These are phyloP conservation scores for Yamadazyma jaroonii DNA, from an alignment of 1,139 yeast species.

Conservation along the genomic window DNA sequence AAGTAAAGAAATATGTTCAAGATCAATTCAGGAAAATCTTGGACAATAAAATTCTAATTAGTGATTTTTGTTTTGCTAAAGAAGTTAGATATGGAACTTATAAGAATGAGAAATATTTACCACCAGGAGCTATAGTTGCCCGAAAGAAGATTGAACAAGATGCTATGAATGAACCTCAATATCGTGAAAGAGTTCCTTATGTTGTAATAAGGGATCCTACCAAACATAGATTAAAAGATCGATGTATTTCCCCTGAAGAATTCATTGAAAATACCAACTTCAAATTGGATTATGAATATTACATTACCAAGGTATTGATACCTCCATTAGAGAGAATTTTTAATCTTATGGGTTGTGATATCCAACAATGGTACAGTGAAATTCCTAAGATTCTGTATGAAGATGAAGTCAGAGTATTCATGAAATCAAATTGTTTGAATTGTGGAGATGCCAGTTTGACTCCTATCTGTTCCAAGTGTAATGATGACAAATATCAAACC, in stretches of 20 bases:
- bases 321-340: constrained; percentile 90
- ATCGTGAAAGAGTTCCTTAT: constrained; percentile 84
- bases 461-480: constrained; percentile 23
- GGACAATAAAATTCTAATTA: constrained; percentile 58
- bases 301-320: constrained; percentile 74
- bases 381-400: constrained; percentile 42
- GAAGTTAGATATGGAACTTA: constrained; percentile 86
- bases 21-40: constrained; percentile 66
- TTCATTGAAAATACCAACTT: constrained; percentile 44
- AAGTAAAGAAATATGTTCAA: constrained; percentile 62
- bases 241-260: constrained; percentile 78
- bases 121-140: constrained; percentile 89
- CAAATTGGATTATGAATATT: constrained; percentile 75
- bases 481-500: constrained; percentile 18
- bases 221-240: constrained; percentile 67
- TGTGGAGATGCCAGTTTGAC: constrained; percentile 19
- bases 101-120: constrained; percentile 66
- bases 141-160: constrained; percentile 61
- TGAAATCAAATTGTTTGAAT: constrained; percentile 20
- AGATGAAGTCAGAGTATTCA: constrained; percentile 2
- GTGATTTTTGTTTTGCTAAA: constrained; percentile 89
- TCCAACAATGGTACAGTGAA: constrained; percentile 73
- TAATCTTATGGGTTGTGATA: constrained; percentile 78
- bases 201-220: constrained; percentile 69
- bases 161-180: constrained; percentile 78